Conservation (phyloP, 805 yeast genomes). For the Kockiozyma suomiensis region DNA sequence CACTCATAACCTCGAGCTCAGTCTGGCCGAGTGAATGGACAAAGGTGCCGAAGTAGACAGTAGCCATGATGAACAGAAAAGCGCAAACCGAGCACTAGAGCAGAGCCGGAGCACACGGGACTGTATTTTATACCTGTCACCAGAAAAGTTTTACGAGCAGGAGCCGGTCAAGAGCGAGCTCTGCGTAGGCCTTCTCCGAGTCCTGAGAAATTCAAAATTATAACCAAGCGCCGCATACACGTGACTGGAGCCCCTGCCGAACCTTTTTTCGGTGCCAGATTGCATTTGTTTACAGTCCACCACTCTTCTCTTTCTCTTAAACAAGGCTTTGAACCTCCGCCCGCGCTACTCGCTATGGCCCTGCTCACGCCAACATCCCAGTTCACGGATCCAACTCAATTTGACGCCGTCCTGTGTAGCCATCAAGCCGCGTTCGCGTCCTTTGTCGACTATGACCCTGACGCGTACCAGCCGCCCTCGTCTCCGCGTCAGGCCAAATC, state of each 20-base stretch:
- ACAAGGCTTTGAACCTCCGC: too few relatives aligned
- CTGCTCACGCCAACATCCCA: background rate
- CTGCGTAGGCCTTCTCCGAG: slow-evolving; percentile 10
- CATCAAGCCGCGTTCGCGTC: slow-evolving; percentile 26
- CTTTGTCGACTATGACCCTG: slow-evolving; percentile 18
- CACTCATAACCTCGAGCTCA: slow-evolving; percentile 56
- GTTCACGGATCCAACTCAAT: background rate
- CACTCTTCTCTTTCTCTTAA: too few relatives aligned
- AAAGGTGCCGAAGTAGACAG: slow-evolving; percentile 56
- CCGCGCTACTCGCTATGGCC: background rate
- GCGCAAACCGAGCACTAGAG: background rate
- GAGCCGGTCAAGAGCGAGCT: background rate
- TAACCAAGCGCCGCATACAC: too few relatives aligned
- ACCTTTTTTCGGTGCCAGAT: too few relatives aligned
- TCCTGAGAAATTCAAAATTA: too few relatives aligned
- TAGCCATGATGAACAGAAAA: background rate
- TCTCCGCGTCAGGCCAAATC: slow-evolving; percentile 54
- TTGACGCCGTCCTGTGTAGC: slow-evolving; percentile 14
- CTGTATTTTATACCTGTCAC: background rate
- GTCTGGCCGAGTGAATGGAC: slow-evolving; percentile 70
- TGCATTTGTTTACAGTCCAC: too few relatives aligned
- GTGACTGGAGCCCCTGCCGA: background rate
- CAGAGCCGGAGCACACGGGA: background rate
- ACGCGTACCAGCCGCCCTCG: slow-evolving; percentile 15
- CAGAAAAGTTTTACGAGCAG: background rate